Conservation (phyloP, 345 rosid species). For the Salix dunnii region DNA sequence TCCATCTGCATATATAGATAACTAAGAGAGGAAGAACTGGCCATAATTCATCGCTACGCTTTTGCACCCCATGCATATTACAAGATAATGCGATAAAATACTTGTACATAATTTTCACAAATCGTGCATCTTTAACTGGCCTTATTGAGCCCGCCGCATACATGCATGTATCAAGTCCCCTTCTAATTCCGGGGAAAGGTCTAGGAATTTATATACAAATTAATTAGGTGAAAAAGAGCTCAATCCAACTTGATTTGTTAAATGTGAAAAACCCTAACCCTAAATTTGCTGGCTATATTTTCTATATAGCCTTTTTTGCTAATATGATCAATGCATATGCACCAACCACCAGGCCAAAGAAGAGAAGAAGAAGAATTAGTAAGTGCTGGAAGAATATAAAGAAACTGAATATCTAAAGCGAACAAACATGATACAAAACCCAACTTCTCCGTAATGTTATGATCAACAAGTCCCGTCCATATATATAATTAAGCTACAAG, state of each 20-base stretch:
- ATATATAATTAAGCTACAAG: slow-evolving; percentile 6
- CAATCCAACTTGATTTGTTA: slow-evolving; percentile 6
- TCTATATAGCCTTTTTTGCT: not conserved
- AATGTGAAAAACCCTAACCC: slow-evolving; percentile 47
- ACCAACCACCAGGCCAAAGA: not conserved
- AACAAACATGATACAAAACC: slow-evolving; percentile 11
- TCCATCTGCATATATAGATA: not conserved
- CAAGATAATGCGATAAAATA: not conserved
- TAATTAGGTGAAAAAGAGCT: not conserved
- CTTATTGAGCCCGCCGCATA: not conserved
- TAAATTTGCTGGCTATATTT: slow-evolving; percentile 14
- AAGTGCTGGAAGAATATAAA: not conserved
- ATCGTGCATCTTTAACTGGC: not conserved
- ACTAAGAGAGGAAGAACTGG: slow-evolving; percentile 19
- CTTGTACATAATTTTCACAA: not conserved
- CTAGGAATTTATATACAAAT: not conserved
- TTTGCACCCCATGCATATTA: not conserved
- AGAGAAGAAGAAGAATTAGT: not conserved
- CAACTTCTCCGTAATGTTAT: slow-evolving; percentile 23
- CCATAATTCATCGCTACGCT: not conserved
- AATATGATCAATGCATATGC: not conserved
- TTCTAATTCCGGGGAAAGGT: not conserved
- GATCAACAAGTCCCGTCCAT: slow-evolving; percentile 5
- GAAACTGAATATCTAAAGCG: not conserved
- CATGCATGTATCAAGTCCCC: not conserved